Percentiles rank a stretch among this genome's conserved stretches.
phyloP scores from a whole-genome alignment of 1,139 yeast genomes.

The Protomyces lactucae-debilis region DNA sequence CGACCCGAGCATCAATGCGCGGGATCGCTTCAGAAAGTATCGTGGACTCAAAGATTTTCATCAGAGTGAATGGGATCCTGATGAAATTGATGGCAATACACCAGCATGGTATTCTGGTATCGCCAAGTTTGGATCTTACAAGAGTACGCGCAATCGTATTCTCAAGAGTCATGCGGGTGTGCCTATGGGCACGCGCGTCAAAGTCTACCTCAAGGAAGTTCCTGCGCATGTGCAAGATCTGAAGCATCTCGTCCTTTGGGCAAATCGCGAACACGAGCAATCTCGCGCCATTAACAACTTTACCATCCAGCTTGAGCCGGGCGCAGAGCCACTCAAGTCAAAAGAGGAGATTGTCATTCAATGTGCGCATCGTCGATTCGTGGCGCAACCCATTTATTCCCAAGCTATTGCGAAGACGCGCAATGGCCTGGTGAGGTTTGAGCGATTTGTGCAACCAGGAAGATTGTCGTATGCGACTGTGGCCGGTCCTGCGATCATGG shows the following conservation, averaged over 20 bases:
- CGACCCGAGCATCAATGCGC: conserved; percentile 68
- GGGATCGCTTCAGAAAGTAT: conserved; percentile 66
- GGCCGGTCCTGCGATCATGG: conserved; percentile 82
- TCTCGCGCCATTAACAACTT: conserved; percentile 77
- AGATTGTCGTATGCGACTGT: conserved; percentile 72
- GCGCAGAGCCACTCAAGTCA: conserved; percentile 84
- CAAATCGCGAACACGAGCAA: conserved; percentile 62
- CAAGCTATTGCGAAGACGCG: conserved; percentile 65
- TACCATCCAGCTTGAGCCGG: conserved; percentile 57
- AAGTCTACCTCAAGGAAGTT: conserved; percentile 54
- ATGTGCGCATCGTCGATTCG: conserved; percentile 86
- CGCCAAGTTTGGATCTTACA: conserved; percentile 68
- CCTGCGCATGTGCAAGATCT: conserved; percentile 49
- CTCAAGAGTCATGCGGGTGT: conserved; percentile 59
- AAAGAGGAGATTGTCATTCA: conserved; percentile 77
- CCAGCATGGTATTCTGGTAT: conserved; percentile 78
- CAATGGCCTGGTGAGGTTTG: conserved; percentile 82
- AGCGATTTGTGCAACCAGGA: conserved; percentile 80
- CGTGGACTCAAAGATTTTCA: conserved; percentile 82
- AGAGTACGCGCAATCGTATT: conserved; percentile 68
- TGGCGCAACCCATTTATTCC: conserved; percentile 79
- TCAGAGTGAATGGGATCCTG: conserved; percentile 79
- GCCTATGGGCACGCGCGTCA: conserved; percentile 61
- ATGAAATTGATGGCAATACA: conserved; percentile 68
- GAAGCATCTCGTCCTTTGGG: conserved; percentile 47